Evolutionary conservation across 73 alveolate genomes (phyloP), one percentile per base, ranked within the genome.

Genomic region (Paraurostyla sp.): DNA sequence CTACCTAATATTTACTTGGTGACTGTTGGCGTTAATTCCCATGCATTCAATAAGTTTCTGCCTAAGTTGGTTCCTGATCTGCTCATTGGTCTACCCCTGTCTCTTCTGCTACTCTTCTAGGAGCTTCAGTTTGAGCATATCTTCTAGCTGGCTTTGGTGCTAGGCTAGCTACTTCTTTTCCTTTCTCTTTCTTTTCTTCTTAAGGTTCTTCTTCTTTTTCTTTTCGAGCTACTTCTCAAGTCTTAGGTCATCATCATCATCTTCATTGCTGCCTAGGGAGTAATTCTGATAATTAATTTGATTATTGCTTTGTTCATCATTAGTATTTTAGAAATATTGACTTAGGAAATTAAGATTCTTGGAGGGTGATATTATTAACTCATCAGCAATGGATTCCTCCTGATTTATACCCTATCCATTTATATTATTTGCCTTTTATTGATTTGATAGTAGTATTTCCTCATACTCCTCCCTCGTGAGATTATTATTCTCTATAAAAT

Each of bases 161-260:
- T 65, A 22, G 46, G 82, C 82, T 33, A 65, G 42, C 16, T 43
- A 23, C 27, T 73, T 73, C 32, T 73, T 73, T 48, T 73, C 86
- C 86, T 73, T 73, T 73, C 86, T 73, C 71, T 73, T 73, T 49
- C 71, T 73, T 30, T 78, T 78, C 69, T 78, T 78, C 59, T 78
- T 78, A 13, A 43, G 6, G 78, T 78, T 78, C 50, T 78, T 78
- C 18, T 60, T 59, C 78, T 78, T 78, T 54, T 78, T 78, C 89
- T 78, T 78, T 32, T 78, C 89, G 13, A 27, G 20, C 29, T 49
- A 48, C 27, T 22, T 22, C 16, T 22, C 40, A 16, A 33, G 22
- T 50, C 46, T 48, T 3, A 23, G 29, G 16, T 73, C 68, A 50
- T 73, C 87, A 48, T 73, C 87, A 11, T 73, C 87, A 4, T 78